phyloP scores from a whole-genome alignment of 805 yeast species.

The Kazachstania psychrophila region DNA sequence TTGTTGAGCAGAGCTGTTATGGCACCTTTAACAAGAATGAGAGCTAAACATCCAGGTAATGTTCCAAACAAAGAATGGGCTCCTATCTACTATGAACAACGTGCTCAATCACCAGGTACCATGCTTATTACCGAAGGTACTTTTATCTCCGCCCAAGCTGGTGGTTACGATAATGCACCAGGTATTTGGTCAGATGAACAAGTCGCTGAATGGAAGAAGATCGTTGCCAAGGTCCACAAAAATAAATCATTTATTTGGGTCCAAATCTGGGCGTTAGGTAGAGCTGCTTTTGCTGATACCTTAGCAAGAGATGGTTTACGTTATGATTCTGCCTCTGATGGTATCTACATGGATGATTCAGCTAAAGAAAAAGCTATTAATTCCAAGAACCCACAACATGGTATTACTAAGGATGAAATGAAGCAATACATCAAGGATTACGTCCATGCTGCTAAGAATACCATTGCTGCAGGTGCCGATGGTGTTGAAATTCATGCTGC shows the following conservation, averaged over 20 bases:
- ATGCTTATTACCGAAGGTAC: slow-evolving; percentile 52
- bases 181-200: slow-evolving; percentile 42
- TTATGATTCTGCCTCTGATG: slow-evolving; percentile 34
- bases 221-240: slow-evolving; percentile 41
- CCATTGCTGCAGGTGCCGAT: slow-evolving; percentile 36
- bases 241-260: slow-evolving; percentile 36
- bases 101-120: slow-evolving; percentile 48
- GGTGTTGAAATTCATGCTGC: slow-evolving; percentile 61
- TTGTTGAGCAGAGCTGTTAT: slow-evolving; percentile 32
- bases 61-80: slow-evolving; percentile 35
- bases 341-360: slow-evolving; percentile 27
- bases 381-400: slow-evolving; percentile 25
- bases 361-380: slow-evolving; percentile 27
- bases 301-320: slow-evolving; percentile 30
- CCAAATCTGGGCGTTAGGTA: slow-evolving; percentile 45
- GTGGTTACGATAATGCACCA: slow-evolving; percentile 37
- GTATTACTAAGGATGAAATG: slow-evolving; percentile 28
- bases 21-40: slow-evolving; percentile 37
- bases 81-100: slow-evolving; percentile 43
- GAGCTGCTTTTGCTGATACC: slow-evolving; percentile 32
- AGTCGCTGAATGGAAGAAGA: slow-evolving; percentile 38
- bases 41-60: slow-evolving; percentile 31
- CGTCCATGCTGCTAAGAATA: slow-evolving; percentile 36
- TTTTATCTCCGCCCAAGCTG: slow-evolving; percentile 32
- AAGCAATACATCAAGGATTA: slow-evolving; percentile 34